A percentile compares a stretch with the other conserved stretches of the same genome.
Conservation (phyloP, 1,284 basidiomycete genomes). For the Leccinum colubrinum region DNA sequence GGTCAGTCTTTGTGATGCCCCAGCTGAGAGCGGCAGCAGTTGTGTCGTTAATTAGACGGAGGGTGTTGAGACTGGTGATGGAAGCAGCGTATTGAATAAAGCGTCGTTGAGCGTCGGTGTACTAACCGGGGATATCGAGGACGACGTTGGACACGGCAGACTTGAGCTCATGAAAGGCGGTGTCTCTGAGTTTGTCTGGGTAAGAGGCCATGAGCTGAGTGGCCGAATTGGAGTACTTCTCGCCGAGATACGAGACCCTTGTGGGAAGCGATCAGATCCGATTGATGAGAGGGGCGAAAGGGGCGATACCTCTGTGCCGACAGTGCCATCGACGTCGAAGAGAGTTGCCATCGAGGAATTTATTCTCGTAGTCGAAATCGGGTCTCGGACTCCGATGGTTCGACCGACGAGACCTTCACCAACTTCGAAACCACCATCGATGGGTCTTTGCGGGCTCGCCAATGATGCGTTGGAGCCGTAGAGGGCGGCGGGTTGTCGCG, state of each 20-base stretch:
- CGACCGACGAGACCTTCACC: too few relatives aligned
- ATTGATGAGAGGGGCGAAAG: not conserved
- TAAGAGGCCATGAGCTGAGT: not conserved
- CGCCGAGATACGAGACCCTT: constrained; percentile 54
- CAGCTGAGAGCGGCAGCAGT: not conserved
- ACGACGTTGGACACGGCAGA: constrained; percentile 48
- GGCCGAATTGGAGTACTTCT: not conserved
- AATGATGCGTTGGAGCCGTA: too few relatives aligned
- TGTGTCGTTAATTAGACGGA: not conserved
- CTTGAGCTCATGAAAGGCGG: not conserved
- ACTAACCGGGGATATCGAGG: constrained; percentile 94
- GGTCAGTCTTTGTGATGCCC: not conserved
- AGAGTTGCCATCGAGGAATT: constrained; percentile 74
- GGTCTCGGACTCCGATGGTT: constrained; percentile 46
- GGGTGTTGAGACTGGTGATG: constrained; percentile 39
- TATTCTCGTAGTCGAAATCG: constrained; percentile 57
- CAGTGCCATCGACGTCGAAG: constrained; percentile 77
- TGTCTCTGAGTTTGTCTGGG: not conserved
- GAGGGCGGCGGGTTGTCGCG: too few relatives aligned
- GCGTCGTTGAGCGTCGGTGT: constrained; percentile 87
- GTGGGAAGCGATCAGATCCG: constrained; percentile 13
- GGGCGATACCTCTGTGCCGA: constrained; percentile 75
- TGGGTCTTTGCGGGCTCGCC: too few relatives aligned
- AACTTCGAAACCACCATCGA: too few relatives aligned
- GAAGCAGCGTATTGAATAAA: constrained; percentile 85